These are phyloP conservation scores for Colletotrichum sp. DNA, from an alignment of 2,329 filamentous ascomycete genomes.

Conservation along the genomic window DNA sequence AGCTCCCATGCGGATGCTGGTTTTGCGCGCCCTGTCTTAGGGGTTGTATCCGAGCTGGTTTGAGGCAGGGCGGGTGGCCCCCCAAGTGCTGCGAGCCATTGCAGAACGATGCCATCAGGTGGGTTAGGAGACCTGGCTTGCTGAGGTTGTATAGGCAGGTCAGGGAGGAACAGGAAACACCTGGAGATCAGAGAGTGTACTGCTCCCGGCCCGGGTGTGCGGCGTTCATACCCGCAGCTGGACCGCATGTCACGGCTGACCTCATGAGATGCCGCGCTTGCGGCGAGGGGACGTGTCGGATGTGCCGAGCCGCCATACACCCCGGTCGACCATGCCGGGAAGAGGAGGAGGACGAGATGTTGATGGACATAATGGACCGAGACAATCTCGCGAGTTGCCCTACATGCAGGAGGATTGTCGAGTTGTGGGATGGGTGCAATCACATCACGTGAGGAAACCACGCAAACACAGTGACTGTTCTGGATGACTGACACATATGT, in stretches of 20 bases:
- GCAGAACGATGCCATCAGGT: background rate
- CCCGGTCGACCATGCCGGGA: slow-evolving; percentile 17
- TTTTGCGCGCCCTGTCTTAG: slow-evolving; percentile 21
- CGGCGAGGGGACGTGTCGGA: slow-evolving; percentile 8
- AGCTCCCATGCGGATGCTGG: slow-evolving; percentile 18
- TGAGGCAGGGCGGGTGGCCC: slow-evolving; percentile 18
- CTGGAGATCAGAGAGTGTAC: slow-evolving; percentile 3
- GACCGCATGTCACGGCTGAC: background rate
- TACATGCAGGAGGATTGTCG: slow-evolving; percentile 61
- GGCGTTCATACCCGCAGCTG: slow-evolving; percentile 15
- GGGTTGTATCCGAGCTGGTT: slow-evolving; percentile 11
- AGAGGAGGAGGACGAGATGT: slow-evolving; percentile 21
- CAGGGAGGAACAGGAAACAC: slow-evolving; percentile 13
- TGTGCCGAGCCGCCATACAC: slow-evolving; percentile 4
- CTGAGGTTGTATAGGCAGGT: slow-evolving; percentile 12
- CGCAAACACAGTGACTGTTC: background rate
- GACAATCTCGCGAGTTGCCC: slow-evolving; percentile 62
- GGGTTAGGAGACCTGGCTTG: background rate
- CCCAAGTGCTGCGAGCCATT: slow-evolving; percentile 22
- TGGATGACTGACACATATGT: background rate
- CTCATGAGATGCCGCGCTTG: slow-evolving; percentile 14
- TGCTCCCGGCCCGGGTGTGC: slow-evolving; percentile 19
- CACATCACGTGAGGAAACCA: slow-evolving; percentile 63
- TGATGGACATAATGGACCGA: slow-evolving; percentile 52
- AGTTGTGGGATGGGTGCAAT: slow-evolving; percentile 68